Percentiles rank a stretch among this genome's conserved stretches.
phyloP scores from a whole-genome alignment of 1,284 basidiomycete genomes.

The Cutaneotrichosporon sp. region DNA sequence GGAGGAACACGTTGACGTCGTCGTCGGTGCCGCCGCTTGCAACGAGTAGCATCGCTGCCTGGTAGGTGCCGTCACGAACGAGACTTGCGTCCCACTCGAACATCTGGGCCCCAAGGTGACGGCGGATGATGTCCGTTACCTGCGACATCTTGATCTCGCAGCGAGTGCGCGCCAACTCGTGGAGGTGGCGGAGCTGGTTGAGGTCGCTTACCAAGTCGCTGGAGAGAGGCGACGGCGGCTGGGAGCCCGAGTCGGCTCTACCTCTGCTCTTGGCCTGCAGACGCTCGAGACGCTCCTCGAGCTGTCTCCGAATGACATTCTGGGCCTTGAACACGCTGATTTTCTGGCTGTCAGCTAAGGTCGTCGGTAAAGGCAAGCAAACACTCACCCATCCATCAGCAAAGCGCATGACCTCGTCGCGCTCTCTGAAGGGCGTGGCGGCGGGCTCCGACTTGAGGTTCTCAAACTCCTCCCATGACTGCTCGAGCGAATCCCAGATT shows the following conservation, averaged over 20 bases:
- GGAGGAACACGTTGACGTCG: conserved; percentile 68
- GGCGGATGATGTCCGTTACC: conserved; percentile 60
- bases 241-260: not conserved
- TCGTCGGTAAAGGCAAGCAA: conserved; percentile 43
- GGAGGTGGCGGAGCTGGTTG: conserved; percentile 52
- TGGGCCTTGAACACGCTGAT: conserved; percentile 52
- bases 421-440: conserved; percentile 55
- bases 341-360: conserved; percentile 35
- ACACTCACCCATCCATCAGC: conserved; percentile 76
- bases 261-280: conserved; percentile 7
- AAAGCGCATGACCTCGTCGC: conserved; percentile 68
- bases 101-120: conserved; percentile 56
- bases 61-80: conserved; percentile 66
- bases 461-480: conserved; percentile 78
- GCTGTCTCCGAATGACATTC: conserved; percentile 46
- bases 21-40: conserved; percentile 63
- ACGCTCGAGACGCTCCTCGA: conserved; percentile 41
- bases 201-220: conserved; percentile 15
- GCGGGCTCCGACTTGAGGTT: conserved; percentile 56
- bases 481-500: conserved; percentile 77
- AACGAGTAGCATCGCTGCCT: conserved; percentile 71
- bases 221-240: conserved; percentile 7
- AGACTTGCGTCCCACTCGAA: conserved; percentile 80
- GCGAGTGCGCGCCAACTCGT: conserved; percentile 61
- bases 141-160: conserved; percentile 56